Base-by-base conservation (phyloP, 495 filamentous ascomycete species). In the Tetracladium setigerum region DNA sequence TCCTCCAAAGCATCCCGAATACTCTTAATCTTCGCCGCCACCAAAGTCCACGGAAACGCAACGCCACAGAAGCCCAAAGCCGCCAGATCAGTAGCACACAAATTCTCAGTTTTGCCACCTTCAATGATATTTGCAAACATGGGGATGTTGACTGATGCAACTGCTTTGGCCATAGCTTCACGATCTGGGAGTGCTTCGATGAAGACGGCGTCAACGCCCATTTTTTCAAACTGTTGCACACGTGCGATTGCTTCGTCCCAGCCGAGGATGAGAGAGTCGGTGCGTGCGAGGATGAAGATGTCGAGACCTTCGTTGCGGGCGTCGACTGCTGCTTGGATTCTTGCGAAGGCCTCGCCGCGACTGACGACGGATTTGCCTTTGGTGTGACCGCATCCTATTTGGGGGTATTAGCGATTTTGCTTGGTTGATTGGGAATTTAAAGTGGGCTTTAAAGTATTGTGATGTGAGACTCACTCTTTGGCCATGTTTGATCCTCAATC, bases 61-160 rank as follows among this genome's bases (percentile, higher is more conserved):
- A 67, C 68, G 9, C 62, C 65, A 8, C 60, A 54, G 37, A 62
- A 69, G 0, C 67, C 67, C 33, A 71, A 22, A 24, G 48, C 50
- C 12, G 61, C 65, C 10, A 71, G 56, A 9, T 69, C 65, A 38
- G 59, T 63, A 0, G 64, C 64, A 0, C 67, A 65, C 2, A 69
- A 41, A 32, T 69, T 69, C 46, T 69, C 62, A 5, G 67, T 69
- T 51, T 65, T 63, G 2, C 66, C n/a, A 0, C 67, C 67, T 38
- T 72, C 67, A 16, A 72, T 70, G 9, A 72, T 69, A 52, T 72
- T 72, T 0, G 60, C 67, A 9, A 70, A 59, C 22, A 64, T 59
- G 0, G 66, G 65, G 17, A 66, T 59, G 16, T 57, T 53, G 9
- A 72, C 32, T 36, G 69, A 62, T 30, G 60, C 36, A 0, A 60